These are phyloP conservation scores for Ichthyophthirius multifiliis DNA, from an alignment of 169 alveolate genomes.

Conservation along the genomic window DNA sequence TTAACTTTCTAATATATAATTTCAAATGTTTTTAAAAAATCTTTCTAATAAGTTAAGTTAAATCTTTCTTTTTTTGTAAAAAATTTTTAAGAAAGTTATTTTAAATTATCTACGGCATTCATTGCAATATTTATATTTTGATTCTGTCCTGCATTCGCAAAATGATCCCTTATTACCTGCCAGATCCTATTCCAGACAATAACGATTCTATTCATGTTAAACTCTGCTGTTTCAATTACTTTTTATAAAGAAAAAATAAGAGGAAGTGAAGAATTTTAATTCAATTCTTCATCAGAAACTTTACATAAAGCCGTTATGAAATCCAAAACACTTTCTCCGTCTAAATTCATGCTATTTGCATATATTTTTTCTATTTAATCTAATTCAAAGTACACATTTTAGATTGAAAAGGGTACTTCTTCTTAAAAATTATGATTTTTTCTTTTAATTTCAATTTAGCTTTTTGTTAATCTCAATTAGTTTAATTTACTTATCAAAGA, in stretches of 20 bases:
- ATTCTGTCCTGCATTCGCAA: slow-evolving; percentile 57
- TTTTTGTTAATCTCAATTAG: background rate
- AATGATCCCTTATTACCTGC: slow-evolving; percentile 80
- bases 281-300: slow-evolving; percentile 71
- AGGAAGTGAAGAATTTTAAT: slow-evolving; percentile 50
- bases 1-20: slow-evolving; percentile 26
- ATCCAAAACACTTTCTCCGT: slow-evolving; percentile 71
- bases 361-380: slow-evolving; percentile 65
- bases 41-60: slow-evolving; percentile 78
- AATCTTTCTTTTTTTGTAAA: slow-evolving; percentile 79
- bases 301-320: slow-evolving; percentile 67
- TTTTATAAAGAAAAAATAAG: slow-evolving; percentile 83
- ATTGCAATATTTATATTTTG: slow-evolving; percentile 56
- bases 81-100: slow-evolving; percentile 84
- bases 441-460: too few species aligned
- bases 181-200: slow-evolving; percentile 86
- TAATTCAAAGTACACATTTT: slow-evolving; percentile 32
- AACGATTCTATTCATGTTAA: slow-evolving; percentile 83
- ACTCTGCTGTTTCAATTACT: slow-evolving; percentile 86
- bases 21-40: slow-evolving; percentile 84
- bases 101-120: slow-evolving; percentile 84
- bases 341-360: slow-evolving; percentile 58
- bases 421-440: too few species aligned
- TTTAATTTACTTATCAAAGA: slow-evolving; percentile 15
- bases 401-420: too few species aligned